A percentile compares a stretch with the other conserved stretches of the same genome.
phyloP scores from a whole-genome alignment of 1,139 yeast genomes.

The Candida glucosophila region DNA sequence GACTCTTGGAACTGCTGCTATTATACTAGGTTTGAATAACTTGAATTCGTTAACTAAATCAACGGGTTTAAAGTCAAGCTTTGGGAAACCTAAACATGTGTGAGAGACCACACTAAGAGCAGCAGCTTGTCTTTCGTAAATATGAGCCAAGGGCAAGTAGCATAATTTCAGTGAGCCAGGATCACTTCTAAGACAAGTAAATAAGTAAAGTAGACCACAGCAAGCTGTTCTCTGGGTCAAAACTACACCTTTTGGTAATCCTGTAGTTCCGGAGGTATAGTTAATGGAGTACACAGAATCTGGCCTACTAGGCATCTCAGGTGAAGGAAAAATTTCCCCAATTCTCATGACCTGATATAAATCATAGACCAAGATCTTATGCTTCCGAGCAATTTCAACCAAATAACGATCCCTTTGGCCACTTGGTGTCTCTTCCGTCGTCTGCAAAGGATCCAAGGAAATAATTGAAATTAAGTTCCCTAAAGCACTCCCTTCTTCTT shows the following conservation, averaged over 20 bases:
- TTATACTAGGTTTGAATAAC: constrained; percentile 24
- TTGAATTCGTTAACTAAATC: constrained; percentile 32
- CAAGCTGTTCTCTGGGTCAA: constrained; percentile 46
- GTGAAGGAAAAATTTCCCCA: constrained; percentile 41
- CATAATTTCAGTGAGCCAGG: constrained; percentile 13
- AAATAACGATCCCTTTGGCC: constrained; percentile 7
- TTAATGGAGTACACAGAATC: constrained; percentile 56
- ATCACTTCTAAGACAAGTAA: constrained; percentile 8
- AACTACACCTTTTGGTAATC: constrained; percentile 68
- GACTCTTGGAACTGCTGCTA: constrained; percentile 32
- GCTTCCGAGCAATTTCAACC: constrained; percentile 13
- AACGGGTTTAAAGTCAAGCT: constrained; percentile 21
- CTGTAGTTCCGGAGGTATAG: constrained; percentile 76
- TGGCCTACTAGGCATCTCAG: constrained; percentile 42
- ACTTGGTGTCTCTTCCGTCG: constrained; percentile 10
- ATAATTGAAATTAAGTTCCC: constrained; percentile 24
- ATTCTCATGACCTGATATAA: constrained; percentile 44
- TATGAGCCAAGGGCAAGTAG: constrained; percentile 65
- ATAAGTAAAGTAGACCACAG: constrained; percentile 35
- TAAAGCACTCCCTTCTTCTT: constrained; percentile 13
- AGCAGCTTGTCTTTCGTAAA: constrained; percentile 42
- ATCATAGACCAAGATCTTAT: constrained; percentile 29
- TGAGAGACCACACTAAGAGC: constrained; percentile 17
- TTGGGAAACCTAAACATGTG: constrained; percentile 33
- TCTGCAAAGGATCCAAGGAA: constrained; percentile 31